A percentile compares a stretch with the other conserved stretches of the same genome.
Evolutionary conservation across 73 alveolate genomes (phyloP).

Genomic region (Paramecium octaurelia): DNA sequence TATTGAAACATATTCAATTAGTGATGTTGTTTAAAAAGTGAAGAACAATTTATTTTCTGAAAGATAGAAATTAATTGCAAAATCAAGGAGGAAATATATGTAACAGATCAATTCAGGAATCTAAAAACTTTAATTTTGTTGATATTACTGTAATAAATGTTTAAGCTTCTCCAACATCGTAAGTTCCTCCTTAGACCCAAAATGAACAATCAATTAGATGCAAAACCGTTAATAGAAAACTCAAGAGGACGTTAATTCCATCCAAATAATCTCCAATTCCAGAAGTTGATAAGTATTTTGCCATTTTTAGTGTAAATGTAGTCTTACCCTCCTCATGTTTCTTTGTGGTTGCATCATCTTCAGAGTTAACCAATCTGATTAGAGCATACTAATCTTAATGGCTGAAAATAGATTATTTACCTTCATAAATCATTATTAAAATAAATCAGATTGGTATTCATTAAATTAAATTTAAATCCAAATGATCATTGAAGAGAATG

Average conservation of each 20-base stretch:
- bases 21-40: constrained; percentile 44
- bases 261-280: constrained; percentile 14
- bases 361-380: background rate
- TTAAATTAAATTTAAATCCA: background rate
- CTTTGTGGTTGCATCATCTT: background rate
- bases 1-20: constrained; percentile 66
- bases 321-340: constrained; percentile 21
- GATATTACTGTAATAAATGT: background rate
- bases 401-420: background rate
- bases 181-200: constrained; percentile 14
- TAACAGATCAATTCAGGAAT: constrained; percentile 1
- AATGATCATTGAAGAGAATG: constrained; percentile 48
- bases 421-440: constrained; percentile 16
- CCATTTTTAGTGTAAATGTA: background rate
- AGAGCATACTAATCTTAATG: constrained; percentile 9
- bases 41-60: constrained; percentile 70
- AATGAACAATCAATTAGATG: constrained; percentile 38
- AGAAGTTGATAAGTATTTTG: background rate
- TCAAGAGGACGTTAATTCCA: background rate
- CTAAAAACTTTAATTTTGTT: background rate
- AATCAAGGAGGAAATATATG: constrained; percentile 55
- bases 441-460: constrained; percentile 42
- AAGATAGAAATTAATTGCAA: constrained; percentile 61
- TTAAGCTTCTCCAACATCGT: background rate
- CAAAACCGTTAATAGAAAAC: background rate